Evolutionary conservation across 2,329 filamentous ascomycete species (phyloP), one percentile per base, ranked within the genome.

Genomic region (Penicillium fuscoglaucum): DNA sequence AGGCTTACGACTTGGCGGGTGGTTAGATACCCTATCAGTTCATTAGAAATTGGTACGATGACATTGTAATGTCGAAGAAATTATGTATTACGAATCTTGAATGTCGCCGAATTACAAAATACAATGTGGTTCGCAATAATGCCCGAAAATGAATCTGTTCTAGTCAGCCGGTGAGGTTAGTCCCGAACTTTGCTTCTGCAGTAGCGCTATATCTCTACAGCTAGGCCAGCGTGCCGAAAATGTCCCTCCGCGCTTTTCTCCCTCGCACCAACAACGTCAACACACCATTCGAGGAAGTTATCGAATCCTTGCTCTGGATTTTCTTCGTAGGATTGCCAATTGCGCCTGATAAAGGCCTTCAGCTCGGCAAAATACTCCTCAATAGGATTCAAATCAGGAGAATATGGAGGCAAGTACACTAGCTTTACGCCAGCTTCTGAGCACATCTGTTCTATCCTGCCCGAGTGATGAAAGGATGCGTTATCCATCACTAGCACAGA

Each of bases 281-380:
- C 52, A 57, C 65, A 72, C 68, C 61, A 69, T 58, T 72, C 66
- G 28, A 70, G 58, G 52, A 66, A 70, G 46, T 28, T 52, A 45
- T 60, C 41, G 55, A 70, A 70, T 33, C 51, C 50, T 58, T 58
- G 47, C 1, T 3, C 47, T 12, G 28, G 52, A 6, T 48, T 47
- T 39, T 46, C 39, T 44, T 59, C 47, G 41, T 55, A 59, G 1
- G 19, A 41, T 6, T 37, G 17, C 47, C 46, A 55, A 26, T 55
- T 24, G 5, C 46, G 31, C 39, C 21, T 13, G 4, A 57, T 57
- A 43, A 43, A 54, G 17, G 26, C 56, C 19, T 53, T 58, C 12
- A 54, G 50, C 33, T 54, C 45, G 54, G 56, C 44, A 44, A 51
- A 51, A 2, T 31, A 51, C 26, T 41, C 24, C 26, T 51, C 37